phyloP scores from a whole-genome alignment of 345 rosid genomes.

The Carallia brachiata region DNA sequence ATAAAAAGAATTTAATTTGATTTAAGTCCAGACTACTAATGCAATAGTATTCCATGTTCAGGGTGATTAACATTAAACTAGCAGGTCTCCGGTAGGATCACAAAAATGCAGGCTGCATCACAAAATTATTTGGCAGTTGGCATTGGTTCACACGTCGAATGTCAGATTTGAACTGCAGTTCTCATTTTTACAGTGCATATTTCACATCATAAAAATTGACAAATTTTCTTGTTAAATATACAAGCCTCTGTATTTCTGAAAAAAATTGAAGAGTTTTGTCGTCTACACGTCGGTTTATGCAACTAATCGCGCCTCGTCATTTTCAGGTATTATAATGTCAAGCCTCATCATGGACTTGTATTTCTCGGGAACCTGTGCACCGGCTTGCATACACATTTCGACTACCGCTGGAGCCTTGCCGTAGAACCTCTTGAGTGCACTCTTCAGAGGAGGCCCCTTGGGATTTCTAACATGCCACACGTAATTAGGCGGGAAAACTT shows the following conservation, averaged over 20 bases:
- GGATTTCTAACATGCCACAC: conserved; percentile 82
- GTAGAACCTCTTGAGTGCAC: conserved; percentile 64
- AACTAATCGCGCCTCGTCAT: conserved; percentile 59
- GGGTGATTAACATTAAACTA: too few species aligned
- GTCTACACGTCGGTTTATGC: conserved; percentile 29
- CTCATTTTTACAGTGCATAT: background rate
- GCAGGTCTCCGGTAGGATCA: too few species aligned
- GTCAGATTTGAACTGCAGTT: background rate
- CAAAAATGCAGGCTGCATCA: too few species aligned
- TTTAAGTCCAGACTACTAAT: too few species aligned
- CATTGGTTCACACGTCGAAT: background rate
- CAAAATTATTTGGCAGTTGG: too few species aligned
- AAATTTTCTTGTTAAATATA: background rate
- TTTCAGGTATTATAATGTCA: conserved; percentile 79
- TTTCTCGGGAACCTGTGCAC: conserved; percentile 55
- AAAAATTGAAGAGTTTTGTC: background rate
- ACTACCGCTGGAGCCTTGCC: conserved; percentile 85
- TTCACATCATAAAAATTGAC: background rate
- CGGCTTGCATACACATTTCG: conserved; percentile 80
- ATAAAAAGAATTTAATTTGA: too few species aligned
- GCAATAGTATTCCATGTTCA: too few species aligned
- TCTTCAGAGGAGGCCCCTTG: conserved; percentile 55
- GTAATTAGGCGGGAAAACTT: conserved; percentile 69
- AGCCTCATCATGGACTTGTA: conserved; percentile 96
- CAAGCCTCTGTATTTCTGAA: background rate